Evolutionary conservation across 768 basidiomycete species (phyloP), one percentile per base, ranked within the genome.

Genomic region (Termitomyces sp.): DNA sequence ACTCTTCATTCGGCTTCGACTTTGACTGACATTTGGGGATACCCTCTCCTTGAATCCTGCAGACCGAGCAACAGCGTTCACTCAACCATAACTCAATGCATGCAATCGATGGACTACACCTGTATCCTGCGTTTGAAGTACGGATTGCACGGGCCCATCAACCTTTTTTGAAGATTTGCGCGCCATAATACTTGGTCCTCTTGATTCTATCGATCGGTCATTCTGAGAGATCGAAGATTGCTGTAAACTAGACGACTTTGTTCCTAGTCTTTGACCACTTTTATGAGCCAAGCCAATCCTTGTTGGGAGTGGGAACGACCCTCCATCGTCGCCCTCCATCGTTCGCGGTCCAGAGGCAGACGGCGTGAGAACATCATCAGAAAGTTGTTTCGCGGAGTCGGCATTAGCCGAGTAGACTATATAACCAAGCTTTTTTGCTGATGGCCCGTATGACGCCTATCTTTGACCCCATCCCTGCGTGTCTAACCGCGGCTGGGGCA

Each of bases 401-500:
- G 63, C 63, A 62, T 51, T 28, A 42, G 18, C 63, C 61, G 63
- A 13, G 3, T 2, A 26, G 3, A 3, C 4, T 49, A 56, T 54
- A 61, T 52, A 56, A 6, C 1, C 35, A 45, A 54, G 44, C 50
- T 56, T 61, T 42, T 30, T n/a, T 26, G 3, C 14, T 8, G 14
- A 33, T 6, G 3, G 14, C 9, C 7, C 22, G 6, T 13, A 43
- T 58, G 65, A 66, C 68, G 61, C 54, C 6, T 28, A 53, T 53
- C 18, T 63, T 56, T 65, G 56, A 60, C 62, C 67, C 64, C 63
- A 60, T 62, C 64, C 61, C 53, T 56, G 62, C 64, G 64, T 59
- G 58, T 58, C 46, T 58, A 62, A 67, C 71, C 70, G 62, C 61
- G 68, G 72, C 66, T 65, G 68, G 68, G 70, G 51, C 66, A 59